Evolutionary conservation across 1,284 basidiomycete genomes (phyloP).

Genomic region (Ceratobasidium sp.): DNA sequence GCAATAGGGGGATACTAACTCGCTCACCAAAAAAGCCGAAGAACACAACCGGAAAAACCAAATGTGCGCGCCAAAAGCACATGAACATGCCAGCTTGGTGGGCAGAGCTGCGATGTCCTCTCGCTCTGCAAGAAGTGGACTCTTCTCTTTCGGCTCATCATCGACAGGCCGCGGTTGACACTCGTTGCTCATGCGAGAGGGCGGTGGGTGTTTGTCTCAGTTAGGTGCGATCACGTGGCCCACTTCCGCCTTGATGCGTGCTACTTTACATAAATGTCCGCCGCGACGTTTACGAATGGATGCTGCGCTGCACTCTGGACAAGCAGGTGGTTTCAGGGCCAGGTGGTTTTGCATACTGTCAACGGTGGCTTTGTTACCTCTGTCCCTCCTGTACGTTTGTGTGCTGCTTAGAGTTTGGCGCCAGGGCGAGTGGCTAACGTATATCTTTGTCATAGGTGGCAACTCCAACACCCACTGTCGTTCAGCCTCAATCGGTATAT

Average conservation of each 20-base stretch:
- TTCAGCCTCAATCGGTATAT: neutral
- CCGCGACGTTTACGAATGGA: too few relatives aligned
- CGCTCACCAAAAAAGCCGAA: constrained; percentile 17
- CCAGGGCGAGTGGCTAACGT: constrained; percentile 11
- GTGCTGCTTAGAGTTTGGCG: neutral
- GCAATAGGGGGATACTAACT: neutral
- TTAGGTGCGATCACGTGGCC: too few relatives aligned
- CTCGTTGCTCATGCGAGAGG: neutral
- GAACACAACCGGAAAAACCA: neutral
- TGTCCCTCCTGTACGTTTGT: constrained; percentile 22
- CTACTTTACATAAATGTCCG: too few relatives aligned
- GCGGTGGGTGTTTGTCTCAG: too few relatives aligned
- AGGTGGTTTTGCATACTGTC: constrained; percentile 16
- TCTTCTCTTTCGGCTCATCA: constrained; percentile 33
- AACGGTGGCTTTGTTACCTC: constrained; percentile 23
- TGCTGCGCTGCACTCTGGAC: too few relatives aligned
- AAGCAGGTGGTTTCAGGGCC: constrained; percentile 15
- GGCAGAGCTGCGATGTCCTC: neutral
- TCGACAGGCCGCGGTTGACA: neutral
- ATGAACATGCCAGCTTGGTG: neutral
- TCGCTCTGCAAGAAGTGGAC: constrained; percentile 30
- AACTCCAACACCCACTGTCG: neutral
- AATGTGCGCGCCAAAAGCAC: constrained; percentile 25
- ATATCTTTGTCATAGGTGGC: neutral
- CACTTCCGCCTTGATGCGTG: too few relatives aligned